phyloP scores from a whole-genome alignment of 331 rosid genomes.

The Acacia concinna region DNA sequence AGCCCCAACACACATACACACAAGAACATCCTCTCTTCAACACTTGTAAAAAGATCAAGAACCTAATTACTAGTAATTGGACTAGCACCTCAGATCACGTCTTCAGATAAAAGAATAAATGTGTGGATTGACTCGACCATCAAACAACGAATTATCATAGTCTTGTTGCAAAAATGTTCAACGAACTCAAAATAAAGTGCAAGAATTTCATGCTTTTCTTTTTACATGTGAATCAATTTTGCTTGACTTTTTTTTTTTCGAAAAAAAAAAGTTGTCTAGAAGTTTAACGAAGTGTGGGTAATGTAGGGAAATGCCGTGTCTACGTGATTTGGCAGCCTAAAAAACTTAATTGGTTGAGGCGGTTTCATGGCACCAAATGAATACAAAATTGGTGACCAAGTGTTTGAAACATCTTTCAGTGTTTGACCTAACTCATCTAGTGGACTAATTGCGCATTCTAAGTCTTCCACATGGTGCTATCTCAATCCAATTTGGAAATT shows the following conservation, averaged over 20 bases:
- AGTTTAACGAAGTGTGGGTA: neutral
- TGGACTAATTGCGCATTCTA: neutral
- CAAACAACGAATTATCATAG: too few relatives aligned
- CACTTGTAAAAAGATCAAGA: neutral
- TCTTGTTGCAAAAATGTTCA: too few relatives aligned
- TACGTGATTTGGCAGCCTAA: constrained; percentile 25
- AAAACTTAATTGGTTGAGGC: constrained; percentile 10
- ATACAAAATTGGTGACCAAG: constrained; percentile 4
- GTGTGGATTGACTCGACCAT: neutral
- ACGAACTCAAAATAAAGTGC: too few relatives aligned
- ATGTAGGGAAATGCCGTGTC: neutral
- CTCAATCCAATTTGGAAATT: neutral
- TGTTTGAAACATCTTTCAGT: neutral
- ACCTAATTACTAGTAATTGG: neutral
- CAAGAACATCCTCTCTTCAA: neutral
- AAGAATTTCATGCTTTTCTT: too few relatives aligned
- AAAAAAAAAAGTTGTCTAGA: neutral
- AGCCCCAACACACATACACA: too few relatives aligned
- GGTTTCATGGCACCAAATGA: constrained; percentile 18
- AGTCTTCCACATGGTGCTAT: neutral
- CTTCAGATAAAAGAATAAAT: too few relatives aligned
- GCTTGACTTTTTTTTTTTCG: too few relatives aligned
- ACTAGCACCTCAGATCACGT: neutral
- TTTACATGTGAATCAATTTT: too few relatives aligned
- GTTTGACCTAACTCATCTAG: constrained; percentile 29